Conservation (phyloP, 345 rosid species). For the thale cress (Arabidopsis thaliana) region DNA sequence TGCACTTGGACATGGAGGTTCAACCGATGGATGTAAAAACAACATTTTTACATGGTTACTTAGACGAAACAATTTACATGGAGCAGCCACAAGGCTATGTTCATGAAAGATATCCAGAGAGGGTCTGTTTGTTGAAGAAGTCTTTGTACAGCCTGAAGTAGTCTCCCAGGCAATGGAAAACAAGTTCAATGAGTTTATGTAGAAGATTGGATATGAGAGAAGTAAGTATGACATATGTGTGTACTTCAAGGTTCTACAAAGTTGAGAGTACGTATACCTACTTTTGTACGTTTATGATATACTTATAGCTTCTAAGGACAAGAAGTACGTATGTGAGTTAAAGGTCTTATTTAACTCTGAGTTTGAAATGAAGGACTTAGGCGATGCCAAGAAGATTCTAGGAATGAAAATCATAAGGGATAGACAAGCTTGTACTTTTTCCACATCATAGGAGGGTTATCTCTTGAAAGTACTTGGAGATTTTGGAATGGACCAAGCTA, state of each 20-base stretch:
- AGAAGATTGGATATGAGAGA: fast-evolving
- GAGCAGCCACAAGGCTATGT: no score
- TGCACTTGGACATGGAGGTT: no score
- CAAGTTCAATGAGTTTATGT: neutral
- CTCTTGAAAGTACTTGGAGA: neutral
- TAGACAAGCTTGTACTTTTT: neutral
- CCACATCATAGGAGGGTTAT: neutral
- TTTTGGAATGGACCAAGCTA: neutral
- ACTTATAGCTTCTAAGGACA: neutral
- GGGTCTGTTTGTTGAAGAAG: no score
- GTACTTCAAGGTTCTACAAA: fast-evolving
- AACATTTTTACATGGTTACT: no score
- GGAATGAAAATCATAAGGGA: neutral
- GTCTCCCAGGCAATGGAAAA: neutral
- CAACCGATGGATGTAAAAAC: no score
- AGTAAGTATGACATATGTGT: neutral
- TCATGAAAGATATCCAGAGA: no score
- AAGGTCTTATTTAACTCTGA: fast-evolving
- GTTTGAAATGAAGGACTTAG: neutral
- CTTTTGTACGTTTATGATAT: neutral
- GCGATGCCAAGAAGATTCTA: neutral
- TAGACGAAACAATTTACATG: no score
- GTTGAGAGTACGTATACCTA: neutral
- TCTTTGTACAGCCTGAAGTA: no score
- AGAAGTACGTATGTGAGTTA: neutral